These are phyloP conservation scores for Agroathelia rolfsii DNA, from an alignment of 1,284 basidiomycete species.

Conservation along the genomic window DNA sequence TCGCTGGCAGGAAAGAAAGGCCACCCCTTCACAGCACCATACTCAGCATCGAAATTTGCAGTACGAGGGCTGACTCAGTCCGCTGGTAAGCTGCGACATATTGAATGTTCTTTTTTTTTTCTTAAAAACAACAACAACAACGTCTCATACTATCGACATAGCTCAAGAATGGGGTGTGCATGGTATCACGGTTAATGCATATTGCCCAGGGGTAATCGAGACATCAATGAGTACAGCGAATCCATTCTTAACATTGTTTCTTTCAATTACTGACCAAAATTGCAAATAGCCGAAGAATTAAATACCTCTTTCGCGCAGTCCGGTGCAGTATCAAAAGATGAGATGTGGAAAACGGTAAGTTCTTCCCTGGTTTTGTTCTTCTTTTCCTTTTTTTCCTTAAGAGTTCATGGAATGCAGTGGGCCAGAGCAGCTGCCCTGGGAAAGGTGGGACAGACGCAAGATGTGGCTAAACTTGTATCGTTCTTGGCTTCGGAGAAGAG, in stretches of 20 bases:
- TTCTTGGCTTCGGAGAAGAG: conserved; percentile 18
- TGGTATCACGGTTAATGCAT: conserved; percentile 19
- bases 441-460: conserved; percentile 13
- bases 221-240: conserved; percentile 15
- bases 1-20: conserved; percentile 22
- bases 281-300: no score
- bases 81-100: conserved; percentile 17
- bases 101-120: no score
- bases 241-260: no score
- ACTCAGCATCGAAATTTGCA: conserved; percentile 19
- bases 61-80: conserved; percentile 20
- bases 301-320: no score
- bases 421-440: conserved; percentile 13
- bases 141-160: no score
- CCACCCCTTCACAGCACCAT: conserved; percentile 13
- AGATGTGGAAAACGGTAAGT: no score
- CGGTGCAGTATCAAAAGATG: no score
- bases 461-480: conserved; percentile 18
- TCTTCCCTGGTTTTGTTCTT: no score
- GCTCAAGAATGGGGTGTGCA: conserved; percentile 9
- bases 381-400: no score
- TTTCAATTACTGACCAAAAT: no score
- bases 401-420: no score
- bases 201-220: conserved; percentile 16
- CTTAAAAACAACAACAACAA: no score